Evolutionary conservation across 2,329 filamentous ascomycete genomes (phyloP), one percentile per base, ranked within the genome.

Genomic region (Penicillium decumbens): DNA sequence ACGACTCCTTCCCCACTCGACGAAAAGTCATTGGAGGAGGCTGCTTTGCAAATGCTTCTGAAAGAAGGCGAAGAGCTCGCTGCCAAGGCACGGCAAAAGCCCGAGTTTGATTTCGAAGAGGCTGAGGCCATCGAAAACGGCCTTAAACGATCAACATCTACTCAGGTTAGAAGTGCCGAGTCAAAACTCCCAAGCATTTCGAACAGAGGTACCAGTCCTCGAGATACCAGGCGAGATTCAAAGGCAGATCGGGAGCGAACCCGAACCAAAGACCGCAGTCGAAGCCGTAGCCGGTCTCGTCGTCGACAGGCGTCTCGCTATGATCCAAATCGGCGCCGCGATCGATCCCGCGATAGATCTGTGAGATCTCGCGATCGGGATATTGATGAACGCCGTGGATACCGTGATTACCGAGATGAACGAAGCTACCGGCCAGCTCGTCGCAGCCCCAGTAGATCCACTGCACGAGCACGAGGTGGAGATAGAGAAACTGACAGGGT

Each of bases 11-110:
- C 64, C 3, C 55, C 60, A 37, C 67, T 79, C 42, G 73, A 75
- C 49, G 77, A 81, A 50, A 80, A 81, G 62, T 73, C 77, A 15
- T 62, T 82, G 40, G 79, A 82, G 58, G 75, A 79, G 53, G 72
- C 77, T 32, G 80, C 80, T 9, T 67, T 82, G 45, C 73, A 80
- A 49, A 62, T 77, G 52, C 69, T 82, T 9, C 59, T 82, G 20
- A 75, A 72, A 56, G 80, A 82, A 64, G 77, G 78, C 41, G 74
- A 80, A 57, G 73, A 78, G 54, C 70, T 79, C 53, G 76, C 77
- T 7, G 77, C 77, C 23, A 80, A 78, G 57, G 72, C 74, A 3
- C 68, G 70, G 32, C 71, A 74, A 51, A 73, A 76, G 48, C 75
- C 75, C 4, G 77, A 79, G 47, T 74, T 77, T 50, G 77, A 80